phyloP scores from a whole-genome alignment of 2,329 filamentous ascomycete genomes.

The Cytospora schulzeri region DNA sequence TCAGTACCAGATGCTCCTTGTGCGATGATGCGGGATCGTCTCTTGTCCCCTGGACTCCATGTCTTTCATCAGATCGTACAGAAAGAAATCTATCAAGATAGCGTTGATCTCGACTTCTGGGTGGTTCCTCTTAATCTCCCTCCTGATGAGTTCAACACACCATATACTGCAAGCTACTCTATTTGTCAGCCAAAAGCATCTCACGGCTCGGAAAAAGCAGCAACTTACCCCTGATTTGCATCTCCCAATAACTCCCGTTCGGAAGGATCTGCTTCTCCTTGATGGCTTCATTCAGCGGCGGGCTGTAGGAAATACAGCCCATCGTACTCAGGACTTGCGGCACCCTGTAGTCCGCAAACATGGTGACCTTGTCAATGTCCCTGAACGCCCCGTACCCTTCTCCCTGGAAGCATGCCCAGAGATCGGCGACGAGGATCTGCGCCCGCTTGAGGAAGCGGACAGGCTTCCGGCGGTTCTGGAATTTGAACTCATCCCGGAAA shows the following conservation, averaged over 20 bases:
- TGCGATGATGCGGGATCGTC: constrained; percentile 80
- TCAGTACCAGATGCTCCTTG: constrained; percentile 93
- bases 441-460: constrained; percentile 90
- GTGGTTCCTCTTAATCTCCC: constrained; percentile 75
- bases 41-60: constrained; percentile 65
- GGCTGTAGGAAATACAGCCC: constrained; percentile 82
- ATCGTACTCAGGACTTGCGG: constrained; percentile 88
- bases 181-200: not conserved
- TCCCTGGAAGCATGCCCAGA: constrained; percentile 95
- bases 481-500: constrained; percentile 80
- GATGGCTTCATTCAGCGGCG: constrained; percentile 73
- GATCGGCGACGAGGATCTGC: constrained; percentile 91
- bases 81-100: constrained; percentile 93
- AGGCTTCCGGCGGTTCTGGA: constrained; percentile 67
- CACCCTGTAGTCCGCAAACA: constrained; percentile 98
- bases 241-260: constrained; percentile 75
- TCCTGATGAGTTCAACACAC: constrained; percentile 86
- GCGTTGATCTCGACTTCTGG: constrained; percentile 78
- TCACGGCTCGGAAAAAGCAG: not conserved
- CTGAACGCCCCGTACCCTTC: constrained; percentile 76
- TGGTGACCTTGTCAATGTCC: constrained; percentile 94
- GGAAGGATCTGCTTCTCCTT: constrained; percentile 65
- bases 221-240: constrained; percentile 76
- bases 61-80: constrained; percentile 94
- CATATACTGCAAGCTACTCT: constrained; percentile 82